Evolutionary conservation across 441 rosid genomes (phyloP).

Genomic region (Gossypium schwendimanii): DNA sequence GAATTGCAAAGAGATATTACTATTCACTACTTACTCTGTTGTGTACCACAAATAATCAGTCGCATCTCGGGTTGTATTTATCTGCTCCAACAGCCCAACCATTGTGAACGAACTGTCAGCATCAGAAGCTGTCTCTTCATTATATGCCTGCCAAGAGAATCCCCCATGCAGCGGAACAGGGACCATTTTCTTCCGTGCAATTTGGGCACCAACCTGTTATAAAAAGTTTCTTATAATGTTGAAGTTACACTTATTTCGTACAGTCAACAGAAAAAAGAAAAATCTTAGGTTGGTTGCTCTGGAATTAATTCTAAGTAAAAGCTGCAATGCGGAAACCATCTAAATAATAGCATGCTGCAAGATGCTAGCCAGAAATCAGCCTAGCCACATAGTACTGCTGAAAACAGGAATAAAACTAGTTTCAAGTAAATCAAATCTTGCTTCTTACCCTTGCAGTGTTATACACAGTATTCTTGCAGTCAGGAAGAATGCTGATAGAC

Average conservation of each 20-base stretch:
- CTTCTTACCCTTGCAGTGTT: conserved; percentile 88
- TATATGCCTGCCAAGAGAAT: conserved; percentile 85
- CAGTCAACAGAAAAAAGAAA: background rate
- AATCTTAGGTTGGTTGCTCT: background rate
- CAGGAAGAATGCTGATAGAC: conserved; percentile 97
- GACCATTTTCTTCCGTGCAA: conserved; percentile 74
- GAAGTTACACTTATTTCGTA: conserved; percentile 7
- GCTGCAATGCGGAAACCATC: no score
- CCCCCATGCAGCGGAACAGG: conserved; percentile 70
- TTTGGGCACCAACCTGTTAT: conserved; percentile 77
- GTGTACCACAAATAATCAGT: conserved; percentile 93
- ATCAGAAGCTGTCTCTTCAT: conserved; percentile 57
- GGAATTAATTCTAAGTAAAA: background rate
- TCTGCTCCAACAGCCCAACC: conserved; percentile 86
- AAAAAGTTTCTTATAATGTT: conserved; percentile 7
- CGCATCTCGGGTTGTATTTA: conserved; percentile 78
- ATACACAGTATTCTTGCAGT: conserved; percentile 92
- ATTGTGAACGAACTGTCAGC: conserved; percentile 57
- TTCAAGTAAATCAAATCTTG: background rate
- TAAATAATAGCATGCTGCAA: no score
- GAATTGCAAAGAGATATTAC: background rate
- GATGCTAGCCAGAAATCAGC: no score
- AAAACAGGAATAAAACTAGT: background rate
- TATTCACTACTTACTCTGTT: conserved; percentile 68
- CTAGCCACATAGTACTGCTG: no score